phyloP scores from a whole-genome alignment of 1,284 basidiomycete species.

The Boletus hoseneyae region DNA sequence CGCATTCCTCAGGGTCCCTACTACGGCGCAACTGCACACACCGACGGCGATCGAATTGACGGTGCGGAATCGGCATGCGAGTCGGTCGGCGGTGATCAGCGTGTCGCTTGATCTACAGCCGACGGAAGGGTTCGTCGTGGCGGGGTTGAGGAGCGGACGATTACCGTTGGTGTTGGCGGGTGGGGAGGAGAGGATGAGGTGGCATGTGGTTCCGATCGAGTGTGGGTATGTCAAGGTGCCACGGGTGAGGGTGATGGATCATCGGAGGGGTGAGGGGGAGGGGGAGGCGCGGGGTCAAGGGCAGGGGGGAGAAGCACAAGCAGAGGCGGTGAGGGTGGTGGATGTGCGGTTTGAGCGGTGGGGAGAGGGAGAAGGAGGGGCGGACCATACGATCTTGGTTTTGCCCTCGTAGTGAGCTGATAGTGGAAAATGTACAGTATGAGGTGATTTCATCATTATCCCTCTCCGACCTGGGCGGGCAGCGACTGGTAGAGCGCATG shows the following conservation, averaged over 20 bases:
- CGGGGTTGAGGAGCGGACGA: constrained; percentile 63
- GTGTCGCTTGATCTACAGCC: constrained; percentile 62
- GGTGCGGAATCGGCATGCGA: constrained; percentile 62
- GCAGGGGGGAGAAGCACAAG: constrained; percentile 23
- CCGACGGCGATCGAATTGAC: constrained; percentile 54
- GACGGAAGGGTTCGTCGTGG: constrained; percentile 62
- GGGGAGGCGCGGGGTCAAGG: constrained; percentile 30
- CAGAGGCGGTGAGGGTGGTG: constrained; percentile 54
- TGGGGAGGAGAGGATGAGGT: constrained; percentile 57
- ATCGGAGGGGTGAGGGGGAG: constrained; percentile 39
- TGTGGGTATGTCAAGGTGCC: constrained; percentile 65
- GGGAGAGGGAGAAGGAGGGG: constrained; percentile 11
- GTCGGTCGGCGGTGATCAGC: constrained; percentile 60
- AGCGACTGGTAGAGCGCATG: too few relatives aligned
- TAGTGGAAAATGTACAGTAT: too few relatives aligned
- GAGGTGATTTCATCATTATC: too few relatives aligned
- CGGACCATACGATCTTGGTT: constrained; percentile 15
- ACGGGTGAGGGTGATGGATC: constrained; percentile 54
- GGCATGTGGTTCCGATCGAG: constrained; percentile 68
- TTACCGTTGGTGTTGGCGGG: constrained; percentile 69
- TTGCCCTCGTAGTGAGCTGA: constrained; percentile 8
- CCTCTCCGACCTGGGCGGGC: too few relatives aligned
- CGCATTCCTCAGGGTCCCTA: constrained; percentile 60
- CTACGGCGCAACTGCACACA: constrained; percentile 57
- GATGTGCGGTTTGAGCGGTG: constrained; percentile 46